phyloP scores from a whole-genome alignment of 73 alveolate species.

The Diophrys appendiculata region DNA sequence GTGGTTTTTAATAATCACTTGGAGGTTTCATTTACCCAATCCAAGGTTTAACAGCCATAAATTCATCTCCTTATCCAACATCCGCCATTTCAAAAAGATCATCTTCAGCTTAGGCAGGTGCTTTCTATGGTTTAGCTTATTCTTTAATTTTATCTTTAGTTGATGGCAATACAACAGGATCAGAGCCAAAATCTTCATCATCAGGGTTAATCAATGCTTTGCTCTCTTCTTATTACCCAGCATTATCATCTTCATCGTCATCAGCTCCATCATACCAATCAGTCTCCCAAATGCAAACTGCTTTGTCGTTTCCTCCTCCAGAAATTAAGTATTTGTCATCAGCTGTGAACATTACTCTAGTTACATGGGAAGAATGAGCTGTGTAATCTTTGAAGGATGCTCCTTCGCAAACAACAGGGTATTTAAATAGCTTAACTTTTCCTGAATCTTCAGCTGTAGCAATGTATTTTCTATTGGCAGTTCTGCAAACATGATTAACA shows the following conservation, averaged over 20 bases:
- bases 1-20: constrained; percentile 64
- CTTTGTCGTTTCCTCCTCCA: constrained; percentile 97
- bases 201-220: constrained; percentile 9
- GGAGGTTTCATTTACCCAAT: constrained; percentile 87
- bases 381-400: constrained; percentile 84
- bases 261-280: constrained; percentile 70
- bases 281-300: constrained; percentile 95
- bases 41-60: constrained; percentile 86
- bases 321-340: constrained; percentile 86
- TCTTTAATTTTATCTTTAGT: constrained; percentile 46
- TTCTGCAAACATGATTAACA: constrained; percentile 90
- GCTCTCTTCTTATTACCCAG: neutral
- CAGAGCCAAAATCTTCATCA: constrained; percentile 41
- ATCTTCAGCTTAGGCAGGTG: constrained; percentile 55
- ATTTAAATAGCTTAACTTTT: constrained; percentile 85
- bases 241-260: constrained; percentile 18
- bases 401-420: constrained; percentile 92
- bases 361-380: constrained; percentile 97
- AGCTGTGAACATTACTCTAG: constrained; percentile 87
- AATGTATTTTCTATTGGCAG: constrained; percentile 65
- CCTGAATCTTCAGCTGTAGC: constrained; percentile 95
- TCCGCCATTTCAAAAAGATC: constrained; percentile 81
- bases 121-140: constrained; percentile 49
- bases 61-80: constrained; percentile 90
- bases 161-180: constrained; percentile 29